Conservation (phyloP, 768 basidiomycete genomes). For the Rhizopogon sp. region DNA sequence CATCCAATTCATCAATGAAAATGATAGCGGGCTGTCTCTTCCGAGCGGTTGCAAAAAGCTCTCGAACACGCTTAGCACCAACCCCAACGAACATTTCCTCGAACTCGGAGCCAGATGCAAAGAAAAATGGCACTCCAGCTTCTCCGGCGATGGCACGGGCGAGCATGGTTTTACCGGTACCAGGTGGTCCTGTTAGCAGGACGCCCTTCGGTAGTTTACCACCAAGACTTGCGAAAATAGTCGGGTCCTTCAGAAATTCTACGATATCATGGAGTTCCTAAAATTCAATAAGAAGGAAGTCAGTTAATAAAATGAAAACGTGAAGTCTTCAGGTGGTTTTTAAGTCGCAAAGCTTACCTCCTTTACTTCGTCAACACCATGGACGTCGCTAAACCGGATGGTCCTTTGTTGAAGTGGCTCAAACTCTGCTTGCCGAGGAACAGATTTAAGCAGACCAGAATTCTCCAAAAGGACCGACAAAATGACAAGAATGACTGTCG, state of each 20-base stretch:
- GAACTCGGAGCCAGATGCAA: conserved; percentile 94
- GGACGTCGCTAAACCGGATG: conserved; percentile 92
- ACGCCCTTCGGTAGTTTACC: conserved; percentile 95
- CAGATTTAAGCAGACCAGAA: conserved; percentile 88
- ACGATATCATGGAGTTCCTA: conserved; percentile 94
- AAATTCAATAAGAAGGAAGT: conserved; percentile 9
- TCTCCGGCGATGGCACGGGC: conserved; percentile 97
- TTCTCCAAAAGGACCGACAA: conserved; percentile 90
- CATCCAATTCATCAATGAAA: conserved; percentile 96
- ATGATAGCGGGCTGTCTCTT: conserved; percentile 97
- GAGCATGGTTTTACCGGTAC: conserved; percentile 83
- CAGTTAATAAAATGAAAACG: no score
- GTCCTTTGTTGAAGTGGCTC: conserved; percentile 75
- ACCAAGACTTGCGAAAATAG: conserved; percentile 83
- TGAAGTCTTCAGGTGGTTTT: not conserved
- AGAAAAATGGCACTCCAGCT: conserved; percentile 96
- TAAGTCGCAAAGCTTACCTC: conserved; percentile 45
- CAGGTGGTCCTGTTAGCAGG: conserved; percentile 83
- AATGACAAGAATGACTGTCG: conserved; percentile 73
- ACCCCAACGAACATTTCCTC: conserved; percentile 98
- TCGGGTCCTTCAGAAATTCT: conserved; percentile 91
- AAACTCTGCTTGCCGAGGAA: conserved; percentile 76
- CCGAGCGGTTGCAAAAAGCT: conserved; percentile 89
- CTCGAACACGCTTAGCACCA: conserved; percentile 92
- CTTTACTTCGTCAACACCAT: conserved; percentile 97